A percentile compares a stretch with the other conserved stretches of the same genome.
phyloP scores from a whole-genome alignment of 2,329 filamentous ascomycete species.

The Helminthosporium solani region DNA sequence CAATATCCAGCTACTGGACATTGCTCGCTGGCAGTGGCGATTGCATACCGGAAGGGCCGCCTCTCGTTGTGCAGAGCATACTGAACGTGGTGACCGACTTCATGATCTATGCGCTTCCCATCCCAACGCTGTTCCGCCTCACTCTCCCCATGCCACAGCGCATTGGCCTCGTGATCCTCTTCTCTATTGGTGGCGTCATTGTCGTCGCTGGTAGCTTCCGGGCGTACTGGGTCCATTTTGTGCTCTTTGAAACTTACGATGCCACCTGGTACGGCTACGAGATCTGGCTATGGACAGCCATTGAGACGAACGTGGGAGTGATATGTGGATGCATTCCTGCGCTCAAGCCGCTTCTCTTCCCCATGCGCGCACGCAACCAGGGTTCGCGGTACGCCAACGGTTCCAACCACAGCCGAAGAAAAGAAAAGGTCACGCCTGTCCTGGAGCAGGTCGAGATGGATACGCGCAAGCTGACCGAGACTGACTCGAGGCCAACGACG shows the following conservation, averaged over 20 bases:
- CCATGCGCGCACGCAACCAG: conserved; percentile 30
- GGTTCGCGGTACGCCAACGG: conserved; percentile 34
- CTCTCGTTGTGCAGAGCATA: conserved; percentile 45
- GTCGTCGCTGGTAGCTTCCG: conserved; percentile 50
- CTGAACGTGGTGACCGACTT: conserved; percentile 51
- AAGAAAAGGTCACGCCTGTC: conserved; percentile 34
- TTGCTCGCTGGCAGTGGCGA: conserved; percentile 38
- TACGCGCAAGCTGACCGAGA: conserved; percentile 30
- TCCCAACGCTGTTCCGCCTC: conserved; percentile 49
- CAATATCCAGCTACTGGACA: conserved; percentile 49
- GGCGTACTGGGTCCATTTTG: conserved; percentile 51
- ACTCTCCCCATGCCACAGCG: conserved; percentile 48
- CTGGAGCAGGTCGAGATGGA: conserved; percentile 39
- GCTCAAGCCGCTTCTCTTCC: conserved; percentile 45
- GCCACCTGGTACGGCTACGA: conserved; percentile 49
- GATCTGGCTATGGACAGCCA: conserved; percentile 47
- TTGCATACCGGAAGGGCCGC: conserved; percentile 49
- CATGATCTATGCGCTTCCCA: conserved; percentile 48
- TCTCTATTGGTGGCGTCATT: conserved; percentile 48
- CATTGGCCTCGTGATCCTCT: conserved; percentile 46
- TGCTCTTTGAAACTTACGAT: conserved; percentile 48
- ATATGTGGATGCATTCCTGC: conserved; percentile 49
- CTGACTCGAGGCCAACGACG: conserved; percentile 23
- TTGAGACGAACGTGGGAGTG: conserved; percentile 48
- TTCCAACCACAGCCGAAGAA: conserved; percentile 31